These are phyloP conservation scores for Heliosperma pusillum DNA, from an alignment of 148 eudicot species.

Conservation along the genomic window DNA sequence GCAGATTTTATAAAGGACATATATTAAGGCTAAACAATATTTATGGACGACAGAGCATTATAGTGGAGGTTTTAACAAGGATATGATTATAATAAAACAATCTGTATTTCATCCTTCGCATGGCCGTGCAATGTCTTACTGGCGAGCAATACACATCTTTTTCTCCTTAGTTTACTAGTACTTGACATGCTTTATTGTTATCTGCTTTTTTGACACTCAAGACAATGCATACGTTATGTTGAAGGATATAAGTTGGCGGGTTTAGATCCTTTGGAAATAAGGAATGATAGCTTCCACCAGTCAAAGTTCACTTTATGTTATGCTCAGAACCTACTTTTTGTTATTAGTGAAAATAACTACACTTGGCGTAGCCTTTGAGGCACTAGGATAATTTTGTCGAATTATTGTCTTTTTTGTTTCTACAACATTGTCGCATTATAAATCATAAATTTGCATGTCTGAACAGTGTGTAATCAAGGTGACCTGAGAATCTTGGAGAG, in stretches of 20 bases:
- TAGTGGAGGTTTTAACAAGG: neutral
- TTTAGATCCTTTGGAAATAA: too few relatives aligned
- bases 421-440: neutral
- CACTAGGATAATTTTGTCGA: neutral
- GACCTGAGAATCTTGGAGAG: constrained; percentile 56
- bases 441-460: constrained; percentile 18
- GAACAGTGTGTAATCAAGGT: constrained; percentile 46
- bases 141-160: too few relatives aligned
- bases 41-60: neutral
- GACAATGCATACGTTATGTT: too few relatives aligned
- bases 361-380: neutral
- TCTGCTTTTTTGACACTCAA: too few relatives aligned
- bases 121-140: too few relatives aligned
- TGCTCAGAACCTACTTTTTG: neutral
- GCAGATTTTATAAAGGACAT: neutral
- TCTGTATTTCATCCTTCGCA: neutral
- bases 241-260: too few relatives aligned
- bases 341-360: neutral
- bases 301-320: neutral
- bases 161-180: too few relatives aligned
- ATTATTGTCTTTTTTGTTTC: neutral
- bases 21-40: neutral
- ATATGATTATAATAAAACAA: neutral
- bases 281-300: neutral
- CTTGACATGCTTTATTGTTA: too few relatives aligned